Evolutionary conservation across 2,329 filamentous ascomycete species (phyloP), one percentile per base, ranked within the genome.

Genomic region (Pleomassaria siparia): DNA sequence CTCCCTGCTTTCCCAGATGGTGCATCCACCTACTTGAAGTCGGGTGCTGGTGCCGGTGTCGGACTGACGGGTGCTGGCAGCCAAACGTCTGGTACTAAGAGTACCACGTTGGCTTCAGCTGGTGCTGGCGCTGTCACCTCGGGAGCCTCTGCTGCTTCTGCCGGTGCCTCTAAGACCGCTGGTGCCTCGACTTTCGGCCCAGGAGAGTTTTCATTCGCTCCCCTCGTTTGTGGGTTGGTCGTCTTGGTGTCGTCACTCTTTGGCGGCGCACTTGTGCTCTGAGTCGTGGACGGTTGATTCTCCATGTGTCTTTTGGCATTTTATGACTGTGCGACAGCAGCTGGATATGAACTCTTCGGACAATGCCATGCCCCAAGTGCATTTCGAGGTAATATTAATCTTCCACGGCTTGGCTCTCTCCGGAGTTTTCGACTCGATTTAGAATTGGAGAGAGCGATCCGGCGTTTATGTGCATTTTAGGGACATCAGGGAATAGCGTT

Each of bases 1-100:
- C 79, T 86, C 13, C 83, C 83, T 28, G 76, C 79, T 42, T 79
- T 85, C 42, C 83, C 83, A 22, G 63, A 70, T 4, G 75, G 74
- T 28, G 82, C 82, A 18, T 67, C 73, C 64, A 75, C 79, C 59
- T 84, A 76, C 73, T 75, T 86, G 72, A 76, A 74, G 50, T 66
- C 77, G 6, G 83, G 83, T 58, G 81, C 82, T 37, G 83, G 83
- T 40, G 73, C 70, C 29, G 81, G 79, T 4, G 73, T 73, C 21
- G 83, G 83, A 60, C 80, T 86, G 54, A 52, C 47, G 11, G 83
- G 82, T 39, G 46, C 67, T 49, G 83, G 83, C 25, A 80, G 76
- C 51, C 81, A 84, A 72, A 74, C 76, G 49, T 70, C 80, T 26
- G 81, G 81, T 43, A 74, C 76, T 49, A 62, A 67, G 28, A 52